phyloP scores from a whole-genome alignment of 306 rosid genomes.

The Cyclanthera cordifolia region DNA sequence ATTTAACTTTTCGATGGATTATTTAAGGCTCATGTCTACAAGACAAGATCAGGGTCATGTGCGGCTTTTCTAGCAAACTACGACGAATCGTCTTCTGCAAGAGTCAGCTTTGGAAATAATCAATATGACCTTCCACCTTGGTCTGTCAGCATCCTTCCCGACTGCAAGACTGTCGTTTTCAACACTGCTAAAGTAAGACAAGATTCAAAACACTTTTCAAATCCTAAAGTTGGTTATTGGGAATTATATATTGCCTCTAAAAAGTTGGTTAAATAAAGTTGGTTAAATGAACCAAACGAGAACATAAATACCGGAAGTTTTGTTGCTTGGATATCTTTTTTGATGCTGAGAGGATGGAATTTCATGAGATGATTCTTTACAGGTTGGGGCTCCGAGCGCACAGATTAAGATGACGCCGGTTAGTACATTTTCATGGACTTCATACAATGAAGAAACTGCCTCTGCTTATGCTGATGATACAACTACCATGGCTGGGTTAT shows the following conservation, averaged over 20 bases:
- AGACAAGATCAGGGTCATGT: conserved; percentile 43
- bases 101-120: conserved; percentile 45
- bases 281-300: background rate
- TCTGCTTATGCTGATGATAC: conserved; percentile 36
- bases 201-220: background rate
- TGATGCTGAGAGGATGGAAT: background rate
- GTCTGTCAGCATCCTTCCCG: conserved; percentile 90
- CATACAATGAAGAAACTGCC: conserved; percentile 66
- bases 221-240: background rate
- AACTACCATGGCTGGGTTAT: conserved; percentile 38
- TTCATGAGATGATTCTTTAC: conserved; percentile 16
- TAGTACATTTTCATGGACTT: conserved; percentile 48
- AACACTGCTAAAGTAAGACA: conserved; percentile 78
- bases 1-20: conserved; percentile 8
- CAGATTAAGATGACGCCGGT: conserved; percentile 45
- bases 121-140: conserved; percentile 76
- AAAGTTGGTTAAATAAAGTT: background rate
- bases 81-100: conserved; percentile 34
- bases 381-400: conserved; percentile 49
- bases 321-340: background rate
- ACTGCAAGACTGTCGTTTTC: conserved; percentile 68
- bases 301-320: background rate
- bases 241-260: background rate
- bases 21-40: conserved; percentile 61
- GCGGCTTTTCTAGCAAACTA: conserved; percentile 83